Evolutionary conservation across 257 asterid genomes (phyloP).

Genomic region (Vinca minor): DNA sequence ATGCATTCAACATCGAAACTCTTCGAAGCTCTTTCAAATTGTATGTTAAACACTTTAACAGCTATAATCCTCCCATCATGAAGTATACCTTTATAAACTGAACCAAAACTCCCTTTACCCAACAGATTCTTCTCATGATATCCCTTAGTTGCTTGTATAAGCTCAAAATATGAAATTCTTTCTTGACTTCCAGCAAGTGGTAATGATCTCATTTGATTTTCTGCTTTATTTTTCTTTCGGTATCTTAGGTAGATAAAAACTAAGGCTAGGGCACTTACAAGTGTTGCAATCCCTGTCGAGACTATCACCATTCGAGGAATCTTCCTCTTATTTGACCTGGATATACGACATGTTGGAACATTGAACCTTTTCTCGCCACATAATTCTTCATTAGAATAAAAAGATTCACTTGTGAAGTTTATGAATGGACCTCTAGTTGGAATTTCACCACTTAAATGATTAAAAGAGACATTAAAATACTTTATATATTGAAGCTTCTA

Average conservation of each 20-base stretch:
- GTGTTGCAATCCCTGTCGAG: neutral
- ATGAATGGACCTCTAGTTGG: slow-evolving; percentile 15
- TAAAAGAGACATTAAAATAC: slow-evolving; percentile 11
- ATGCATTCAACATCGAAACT: neutral
- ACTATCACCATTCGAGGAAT: no score
- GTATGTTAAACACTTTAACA: slow-evolving; percentile 24
- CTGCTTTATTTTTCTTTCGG: no score
- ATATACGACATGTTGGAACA: neutral
- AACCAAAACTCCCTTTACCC: neutral
- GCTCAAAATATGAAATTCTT: neutral
- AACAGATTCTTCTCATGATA: neutral
- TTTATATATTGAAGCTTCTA: neutral
- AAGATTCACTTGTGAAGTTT: neutral
- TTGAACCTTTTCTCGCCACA: neutral
- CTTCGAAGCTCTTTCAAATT: slow-evolving; percentile 18
- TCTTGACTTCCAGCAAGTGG: neutral
- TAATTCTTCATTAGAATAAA: slow-evolving; percentile 2
- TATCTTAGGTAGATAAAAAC: neutral
- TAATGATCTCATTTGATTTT: no score
- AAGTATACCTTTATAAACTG: neutral
- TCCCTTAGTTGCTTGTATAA: neutral
- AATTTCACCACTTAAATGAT: slow-evolving; percentile 17
- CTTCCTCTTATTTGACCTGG: neutral
- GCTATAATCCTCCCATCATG: slow-evolving; percentile 10
- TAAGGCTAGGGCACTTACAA: neutral